Evolutionary conservation across 169 alveolate genomes (phyloP).

Genomic region (Plasmodium vinckei): DNA sequence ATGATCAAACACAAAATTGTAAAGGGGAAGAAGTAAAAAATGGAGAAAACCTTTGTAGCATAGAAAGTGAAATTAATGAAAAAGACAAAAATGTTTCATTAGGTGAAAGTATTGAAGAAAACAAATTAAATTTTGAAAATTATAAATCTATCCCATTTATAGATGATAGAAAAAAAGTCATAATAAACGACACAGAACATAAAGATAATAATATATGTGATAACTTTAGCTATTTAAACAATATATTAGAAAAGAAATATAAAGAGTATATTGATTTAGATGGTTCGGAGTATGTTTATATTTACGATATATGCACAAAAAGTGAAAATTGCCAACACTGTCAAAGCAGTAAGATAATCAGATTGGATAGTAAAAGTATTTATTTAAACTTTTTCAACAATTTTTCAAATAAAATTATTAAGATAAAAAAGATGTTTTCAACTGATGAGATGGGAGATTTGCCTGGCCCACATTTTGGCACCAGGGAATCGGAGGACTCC

Average conservation of each 20-base stretch:
- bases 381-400: conserved; percentile 23
- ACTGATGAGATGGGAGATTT: background rate
- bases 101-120: background rate
- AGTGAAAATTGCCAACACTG: background rate
- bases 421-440: conserved; percentile 18
- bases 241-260: conserved; percentile 33
- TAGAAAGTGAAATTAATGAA: background rate
- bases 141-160: background rate
- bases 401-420: conserved; percentile 13
- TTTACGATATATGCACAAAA: conserved; percentile 38
- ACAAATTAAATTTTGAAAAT: background rate
- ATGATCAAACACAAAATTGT: too few relatives aligned
- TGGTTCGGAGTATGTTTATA: conserved; percentile 52
- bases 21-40: background rate
- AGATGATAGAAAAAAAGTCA: conserved; percentile 20
- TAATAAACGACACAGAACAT: conserved; percentile 1
- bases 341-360: background rate
- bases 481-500: background rate
- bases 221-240: conserved; percentile 29
- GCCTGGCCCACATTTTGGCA: background rate
- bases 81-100: background rate
- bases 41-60: background rate
- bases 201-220: background rate
- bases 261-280: conserved; percentile 21
- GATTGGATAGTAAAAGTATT: background rate